Conservation (phyloP, 1,284 basidiomycete genomes). For the Papiliotrema fonsecae region DNA sequence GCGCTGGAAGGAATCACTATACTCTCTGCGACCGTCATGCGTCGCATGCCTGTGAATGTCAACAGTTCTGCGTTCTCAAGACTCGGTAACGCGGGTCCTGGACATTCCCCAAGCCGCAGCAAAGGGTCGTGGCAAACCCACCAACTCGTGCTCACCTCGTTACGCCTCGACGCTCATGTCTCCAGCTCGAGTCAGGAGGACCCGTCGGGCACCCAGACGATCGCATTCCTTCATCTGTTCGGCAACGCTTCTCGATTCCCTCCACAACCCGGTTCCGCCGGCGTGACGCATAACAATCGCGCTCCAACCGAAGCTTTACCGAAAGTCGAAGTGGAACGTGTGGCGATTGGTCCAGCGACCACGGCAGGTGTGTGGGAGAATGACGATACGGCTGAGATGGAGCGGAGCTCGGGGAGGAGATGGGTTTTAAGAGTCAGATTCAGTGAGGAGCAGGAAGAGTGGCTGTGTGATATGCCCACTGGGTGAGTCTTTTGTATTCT, state of each 20-base stretch:
- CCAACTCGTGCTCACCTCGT: slow-evolving; percentile 19
- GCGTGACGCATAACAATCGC: neutral
- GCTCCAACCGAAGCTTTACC: neutral
- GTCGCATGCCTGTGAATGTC: slow-evolving; percentile 7
- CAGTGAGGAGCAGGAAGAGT: slow-evolving; percentile 14
- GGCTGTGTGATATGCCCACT: slow-evolving; percentile 35
- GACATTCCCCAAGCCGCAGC: no score
- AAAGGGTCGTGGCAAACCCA: slow-evolving; percentile 22
- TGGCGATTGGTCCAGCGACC: slow-evolving; percentile 5
- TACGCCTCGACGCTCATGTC: slow-evolving; percentile 14
- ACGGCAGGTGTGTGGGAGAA: slow-evolving; percentile 19
- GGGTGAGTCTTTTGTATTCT: slow-evolving; percentile 9
- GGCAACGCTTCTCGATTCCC: neutral
- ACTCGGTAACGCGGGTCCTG: neutral
- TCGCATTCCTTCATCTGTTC: slow-evolving; percentile 22
- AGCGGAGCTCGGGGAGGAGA: slow-evolving; percentile 7
- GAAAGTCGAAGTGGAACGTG: slow-evolving; percentile 16
- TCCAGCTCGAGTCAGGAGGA: slow-evolving; percentile 4
- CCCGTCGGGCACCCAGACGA: slow-evolving; percentile 6
- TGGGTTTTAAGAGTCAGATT: slow-evolving; percentile 18
- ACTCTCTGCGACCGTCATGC: slow-evolving; percentile 22
- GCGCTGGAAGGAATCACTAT: slow-evolving; percentile 29
- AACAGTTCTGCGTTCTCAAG: no score
- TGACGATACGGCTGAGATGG: neutral
- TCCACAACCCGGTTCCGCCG: no score